Evolutionary conservation across 2,329 filamentous ascomycete species (phyloP), one percentile per base, ranked within the genome.

Genomic region (Fusarium nanum): DNA sequence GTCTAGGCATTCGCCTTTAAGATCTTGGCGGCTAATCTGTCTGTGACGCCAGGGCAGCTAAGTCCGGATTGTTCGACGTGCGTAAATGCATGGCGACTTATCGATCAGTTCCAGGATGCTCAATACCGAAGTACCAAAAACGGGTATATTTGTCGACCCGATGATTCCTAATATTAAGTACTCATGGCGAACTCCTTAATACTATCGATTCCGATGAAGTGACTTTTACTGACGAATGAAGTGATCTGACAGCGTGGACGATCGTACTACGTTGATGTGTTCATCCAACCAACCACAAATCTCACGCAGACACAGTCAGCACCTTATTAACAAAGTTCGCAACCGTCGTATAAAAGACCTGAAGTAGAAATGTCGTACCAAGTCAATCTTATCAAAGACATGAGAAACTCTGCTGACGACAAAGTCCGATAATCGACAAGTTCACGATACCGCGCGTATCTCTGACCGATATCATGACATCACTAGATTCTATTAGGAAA

Each of bases 401-500:
- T n/a, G 3, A 20, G 4, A 20, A 27, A 27, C 7, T 25, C 6
- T 3, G 18, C 11, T 18, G 9, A 16, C 18, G 16, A 37, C 16
- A 37, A 18, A 37, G 9, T 37, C 32, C 9, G 32, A 37, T 10
- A 37, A 37, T 37, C 32, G 10, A 18, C 32, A 18, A 37, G 32
- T 37, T 37, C 16, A 18, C 16, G 32, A 37, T 37, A 18, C 32
- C 16, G 32, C 32, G 16, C 32, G 32, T 37, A 18, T 16, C 32
- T 37, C 32, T 37, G 16, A 37, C 32, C 32, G 32, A 40, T 16
- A 11, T 4, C 18, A 40, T 40, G 49, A 41, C n/a, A 52, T 52
- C 32, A 52, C 32, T 52, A 27, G 11, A 20, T 40, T 40, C 32
- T 40, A 52, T 41, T 52, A 41, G 49, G 49, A 52, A 40, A 67